These are phyloP conservation scores for Fusarium brachygibbosum DNA, from an alignment of 2,329 filamentous ascomycete species.

Conservation along the genomic window DNA sequence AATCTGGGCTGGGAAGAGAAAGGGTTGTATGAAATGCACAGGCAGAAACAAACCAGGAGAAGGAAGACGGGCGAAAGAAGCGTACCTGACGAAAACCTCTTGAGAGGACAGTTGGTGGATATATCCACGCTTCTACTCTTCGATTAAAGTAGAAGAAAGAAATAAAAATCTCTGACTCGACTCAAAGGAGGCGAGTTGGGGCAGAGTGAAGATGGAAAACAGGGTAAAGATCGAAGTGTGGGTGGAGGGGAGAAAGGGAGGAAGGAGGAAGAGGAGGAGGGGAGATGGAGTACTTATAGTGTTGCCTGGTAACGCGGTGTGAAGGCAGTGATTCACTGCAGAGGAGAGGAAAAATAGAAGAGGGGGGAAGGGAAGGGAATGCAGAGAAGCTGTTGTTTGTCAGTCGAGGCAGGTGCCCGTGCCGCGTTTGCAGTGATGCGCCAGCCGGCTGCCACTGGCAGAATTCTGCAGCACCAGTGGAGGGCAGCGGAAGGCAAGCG, in stretches of 20 bases:
- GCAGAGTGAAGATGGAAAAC: neutral
- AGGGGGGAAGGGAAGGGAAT: neutral
- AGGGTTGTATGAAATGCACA: neutral
- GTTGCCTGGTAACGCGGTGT: constrained; percentile 6
- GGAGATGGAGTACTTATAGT: constrained; percentile 15
- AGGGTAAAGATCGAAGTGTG: neutral
- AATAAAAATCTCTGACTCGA: neutral
- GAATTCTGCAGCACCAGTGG: neutral
- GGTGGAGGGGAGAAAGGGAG: constrained; percentile 11
- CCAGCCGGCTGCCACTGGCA: constrained; percentile 18
- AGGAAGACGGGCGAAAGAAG: neutral
- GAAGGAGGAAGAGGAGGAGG: neutral
- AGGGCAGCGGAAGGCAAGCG: neutral
- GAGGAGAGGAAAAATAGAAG: neutral
- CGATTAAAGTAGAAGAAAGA: constrained; percentile 3
- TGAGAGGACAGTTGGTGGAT: constrained; percentile 17
- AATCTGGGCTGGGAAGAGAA: neutral
- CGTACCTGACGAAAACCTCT: constrained; percentile 21
- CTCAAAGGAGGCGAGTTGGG: constrained; percentile 3
- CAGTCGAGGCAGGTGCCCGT: constrained; percentile 24
- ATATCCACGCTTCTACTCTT: constrained; percentile 36
- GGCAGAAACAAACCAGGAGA: neutral
- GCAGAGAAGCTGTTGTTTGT: neutral
- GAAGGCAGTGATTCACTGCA: constrained; percentile 20
- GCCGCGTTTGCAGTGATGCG: constrained; percentile 7